Percentiles rank a stretch among this genome's conserved stretches.
phyloP scores from a whole-genome alignment of 768 basidiomycete species.

The Rhizopogon vesiculosus region DNA sequence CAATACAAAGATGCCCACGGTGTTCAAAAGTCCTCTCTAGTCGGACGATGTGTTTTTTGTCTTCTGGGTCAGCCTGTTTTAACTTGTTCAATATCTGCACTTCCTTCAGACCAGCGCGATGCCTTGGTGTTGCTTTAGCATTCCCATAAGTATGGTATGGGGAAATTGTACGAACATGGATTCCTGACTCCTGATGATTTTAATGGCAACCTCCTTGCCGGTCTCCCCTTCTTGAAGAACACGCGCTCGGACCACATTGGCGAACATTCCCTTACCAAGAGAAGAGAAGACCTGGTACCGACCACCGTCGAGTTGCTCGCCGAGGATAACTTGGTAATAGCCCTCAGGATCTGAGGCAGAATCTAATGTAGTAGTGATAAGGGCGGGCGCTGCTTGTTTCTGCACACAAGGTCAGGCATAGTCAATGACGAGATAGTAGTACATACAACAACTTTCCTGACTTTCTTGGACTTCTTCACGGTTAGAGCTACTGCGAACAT shows the following conservation, averaged over 20 bases:
- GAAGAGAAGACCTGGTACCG: constrained; percentile 93
- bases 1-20: constrained; percentile 92
- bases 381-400: constrained; percentile 51
- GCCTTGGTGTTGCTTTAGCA: constrained; percentile 45
- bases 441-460: constrained; percentile 54
- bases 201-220: constrained; percentile 89
- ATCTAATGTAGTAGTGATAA: constrained; percentile 79
- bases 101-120: constrained; percentile 92
- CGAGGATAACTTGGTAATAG: constrained; percentile 91
- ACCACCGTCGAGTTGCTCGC: constrained; percentile 89
- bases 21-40: constrained; percentile 95
- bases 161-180: constrained; percentile 68
- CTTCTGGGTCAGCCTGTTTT: constrained; percentile 86
- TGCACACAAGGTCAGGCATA: constrained; percentile 17
- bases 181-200: constrained; percentile 93
- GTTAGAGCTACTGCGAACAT: constrained; percentile 77
- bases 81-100: constrained; percentile 85
- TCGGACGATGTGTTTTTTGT: constrained; percentile 95
- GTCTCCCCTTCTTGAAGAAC: constrained; percentile 61
- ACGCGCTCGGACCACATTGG: constrained; percentile 89
- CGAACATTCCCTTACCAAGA: constrained; percentile 99
- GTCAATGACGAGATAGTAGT: neutral
- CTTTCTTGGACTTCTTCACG: constrained; percentile 52
- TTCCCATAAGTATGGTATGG: neutral
- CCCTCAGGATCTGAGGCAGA: constrained; percentile 93